A percentile compares a stretch with the other conserved stretches of the same genome.
Conservation (phyloP, 1,139 yeast genomes). For the Lodderomyces jiufengensis region DNA sequence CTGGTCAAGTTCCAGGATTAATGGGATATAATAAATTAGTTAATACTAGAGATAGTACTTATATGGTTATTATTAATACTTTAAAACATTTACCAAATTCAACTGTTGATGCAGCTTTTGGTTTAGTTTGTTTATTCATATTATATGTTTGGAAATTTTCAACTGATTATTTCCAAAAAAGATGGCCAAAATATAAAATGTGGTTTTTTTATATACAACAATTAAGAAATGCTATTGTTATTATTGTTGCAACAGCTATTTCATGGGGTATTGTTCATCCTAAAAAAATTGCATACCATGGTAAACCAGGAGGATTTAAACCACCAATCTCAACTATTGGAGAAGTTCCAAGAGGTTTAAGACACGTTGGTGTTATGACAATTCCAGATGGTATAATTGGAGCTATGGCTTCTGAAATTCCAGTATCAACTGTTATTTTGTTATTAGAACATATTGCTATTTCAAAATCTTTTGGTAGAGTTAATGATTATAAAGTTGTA, state of each 20-base stretch:
- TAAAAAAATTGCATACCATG: constrained; percentile 48
- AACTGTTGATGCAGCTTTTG: constrained; percentile 83
- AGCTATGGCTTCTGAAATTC: constrained; percentile 71
- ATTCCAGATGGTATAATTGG: constrained; percentile 60
- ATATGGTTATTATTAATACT: constrained; percentile 64
- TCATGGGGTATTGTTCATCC: constrained; percentile 76
- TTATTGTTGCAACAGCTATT: constrained; percentile 69
- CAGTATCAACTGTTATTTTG: constrained; percentile 78
- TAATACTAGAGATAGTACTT: constrained; percentile 71
- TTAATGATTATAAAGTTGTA: constrained; percentile 83
- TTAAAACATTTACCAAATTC: constrained; percentile 69
- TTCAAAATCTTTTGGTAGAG: constrained; percentile 87
- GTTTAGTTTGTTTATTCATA: constrained; percentile 66
- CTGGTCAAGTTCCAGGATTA: constrained; percentile 83
- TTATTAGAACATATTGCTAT: constrained; percentile 91
- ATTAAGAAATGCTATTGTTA: constrained; percentile 76
- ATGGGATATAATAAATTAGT: constrained; percentile 70
- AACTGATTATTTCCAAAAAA: constrained; percentile 55
- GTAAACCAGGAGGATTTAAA: constrained; percentile 28
- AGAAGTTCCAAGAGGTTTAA: constrained; percentile 76
- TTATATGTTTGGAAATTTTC: constrained; percentile 65
- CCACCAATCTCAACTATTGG: constrained; percentile 66
- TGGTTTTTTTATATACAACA: constrained; percentile 69
- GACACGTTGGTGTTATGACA: constrained; percentile 69
- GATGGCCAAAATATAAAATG: constrained; percentile 57